Percentiles rank a stretch among this genome's conserved stretches.
Evolutionary conservation across 2,329 filamentous ascomycete species (phyloP).

Genomic region (Sporothrix mexicana): DNA sequence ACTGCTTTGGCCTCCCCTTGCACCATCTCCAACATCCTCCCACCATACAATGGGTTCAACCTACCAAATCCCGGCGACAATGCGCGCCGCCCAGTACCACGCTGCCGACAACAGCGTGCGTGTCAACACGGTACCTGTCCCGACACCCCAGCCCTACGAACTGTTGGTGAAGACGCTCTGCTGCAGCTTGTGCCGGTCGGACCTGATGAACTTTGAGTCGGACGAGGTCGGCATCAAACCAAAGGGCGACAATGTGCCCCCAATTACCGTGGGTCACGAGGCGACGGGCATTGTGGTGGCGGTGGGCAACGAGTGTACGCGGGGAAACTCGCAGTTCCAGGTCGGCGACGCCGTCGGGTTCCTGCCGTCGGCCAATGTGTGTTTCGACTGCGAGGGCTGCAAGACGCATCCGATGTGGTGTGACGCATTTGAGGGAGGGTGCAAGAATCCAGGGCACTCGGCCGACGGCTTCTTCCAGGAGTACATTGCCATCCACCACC

Average conservation of each 20-base stretch:
- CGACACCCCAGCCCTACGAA: constrained; percentile 21
- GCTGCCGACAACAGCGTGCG: constrained; percentile 10
- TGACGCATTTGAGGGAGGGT: constrained; percentile 36
- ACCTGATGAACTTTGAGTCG: constrained; percentile 32
- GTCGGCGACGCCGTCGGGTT: constrained; percentile 63
- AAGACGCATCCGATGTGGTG: constrained; percentile 40
- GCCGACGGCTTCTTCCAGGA: constrained; percentile 42
- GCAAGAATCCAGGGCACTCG: constrained; percentile 40
- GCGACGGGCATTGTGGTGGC: constrained; percentile 63
- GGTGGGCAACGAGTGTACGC: constrained; percentile 43
- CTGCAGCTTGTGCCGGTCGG: constrained; percentile 30
- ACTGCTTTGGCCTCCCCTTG: too few relatives aligned
- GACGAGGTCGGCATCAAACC: constrained; percentile 31
- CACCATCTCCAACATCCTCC: too few relatives aligned
- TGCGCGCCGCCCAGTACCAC: constrained; percentile 28
- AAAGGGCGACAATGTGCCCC: constrained; percentile 28
- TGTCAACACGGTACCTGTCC: constrained; percentile 28
- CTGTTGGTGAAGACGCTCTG: constrained; percentile 31
- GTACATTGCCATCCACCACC: constrained; percentile 41
- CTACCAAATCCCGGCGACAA: constrained; percentile 21
- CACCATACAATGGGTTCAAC: neutral
- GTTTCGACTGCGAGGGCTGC: constrained; percentile 41
- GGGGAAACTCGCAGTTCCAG: constrained; percentile 50
- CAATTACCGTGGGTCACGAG: constrained; percentile 59
- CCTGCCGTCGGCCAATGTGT: constrained; percentile 37